Percentiles rank a stretch among this genome's conserved stretches.
These are phyloP conservation scores for Pterocarpus santalinus DNA, from an alignment of 306 rosid genomes.

Conservation along the genomic window DNA sequence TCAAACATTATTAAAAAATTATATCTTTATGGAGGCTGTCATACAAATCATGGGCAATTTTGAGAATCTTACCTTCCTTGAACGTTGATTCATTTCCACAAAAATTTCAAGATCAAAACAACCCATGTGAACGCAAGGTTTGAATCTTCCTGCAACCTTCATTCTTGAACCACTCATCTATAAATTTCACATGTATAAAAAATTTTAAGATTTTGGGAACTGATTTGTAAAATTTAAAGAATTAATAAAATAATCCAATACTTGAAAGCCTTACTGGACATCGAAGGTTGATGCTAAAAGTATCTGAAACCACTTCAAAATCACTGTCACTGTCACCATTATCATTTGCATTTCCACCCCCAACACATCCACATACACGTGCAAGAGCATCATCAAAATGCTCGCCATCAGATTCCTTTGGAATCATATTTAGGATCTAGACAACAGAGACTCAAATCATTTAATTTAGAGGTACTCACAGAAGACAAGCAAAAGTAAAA, in stretches of 20 bases:
- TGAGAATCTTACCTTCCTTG: conserved; percentile 82
- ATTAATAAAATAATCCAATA: conserved; percentile 33
- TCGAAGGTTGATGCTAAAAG: conserved; percentile 82
- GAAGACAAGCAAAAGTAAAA: background rate
- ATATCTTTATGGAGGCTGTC: background rate
- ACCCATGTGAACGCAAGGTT: conserved; percentile 94
- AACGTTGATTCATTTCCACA: conserved; percentile 96
- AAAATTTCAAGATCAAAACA: conserved; percentile 99
- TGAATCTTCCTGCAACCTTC: conserved; percentile 98
- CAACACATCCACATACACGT: conserved; percentile 81
- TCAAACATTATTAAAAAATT: conserved; percentile 12
- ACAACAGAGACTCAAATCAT: conserved; percentile 28
- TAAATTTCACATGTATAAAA: conserved; percentile 41
- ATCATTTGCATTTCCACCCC: conserved; percentile 84
- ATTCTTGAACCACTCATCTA: conserved; percentile 99
- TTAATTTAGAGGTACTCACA: conserved; percentile 18
- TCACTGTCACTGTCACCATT: conserved; percentile 95
- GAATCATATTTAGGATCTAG: conserved; percentile 80
- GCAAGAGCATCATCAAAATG: conserved; percentile 88
- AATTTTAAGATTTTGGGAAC: conserved; percentile 33
- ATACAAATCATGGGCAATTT: background rate
- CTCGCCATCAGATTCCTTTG: conserved; percentile 91
- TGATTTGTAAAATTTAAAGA: conserved; percentile 19
- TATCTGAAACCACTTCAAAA: conserved; percentile 95
- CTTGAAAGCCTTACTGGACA: conserved; percentile 84